A percentile compares a stretch with the other conserved stretches of the same genome.
These are phyloP conservation scores for Aschersonia sp. DNA, from an alignment of 2,329 filamentous ascomycete genomes.

Conservation along the genomic window DNA sequence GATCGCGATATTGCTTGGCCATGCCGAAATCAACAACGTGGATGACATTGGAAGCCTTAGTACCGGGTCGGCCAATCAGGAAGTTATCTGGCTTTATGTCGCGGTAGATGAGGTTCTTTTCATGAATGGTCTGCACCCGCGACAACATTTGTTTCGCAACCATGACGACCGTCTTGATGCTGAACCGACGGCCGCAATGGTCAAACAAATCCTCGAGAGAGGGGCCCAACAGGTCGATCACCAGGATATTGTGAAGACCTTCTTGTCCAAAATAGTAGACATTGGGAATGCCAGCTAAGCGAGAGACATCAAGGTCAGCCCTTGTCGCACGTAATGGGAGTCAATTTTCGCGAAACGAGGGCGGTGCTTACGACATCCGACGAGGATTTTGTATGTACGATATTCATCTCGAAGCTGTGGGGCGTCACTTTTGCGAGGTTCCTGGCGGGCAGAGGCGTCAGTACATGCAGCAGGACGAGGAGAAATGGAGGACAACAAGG, in stretches of 20 bases:
- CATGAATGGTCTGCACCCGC: slow-evolving; percentile 98
- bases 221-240: slow-evolving; percentile 88
- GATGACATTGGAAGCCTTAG: slow-evolving; percentile 93
- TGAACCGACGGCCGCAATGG: slow-evolving; percentile 99
- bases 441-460: slow-evolving; percentile 32
- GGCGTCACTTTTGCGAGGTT: slow-evolving; percentile 97
- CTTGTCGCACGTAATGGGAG: neutral
- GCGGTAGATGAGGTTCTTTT: slow-evolving; percentile 98
- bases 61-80: slow-evolving; percentile 88
- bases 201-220: slow-evolving; percentile 98
- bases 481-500: neutral
- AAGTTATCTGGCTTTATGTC: slow-evolving; percentile 99
- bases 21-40: slow-evolving; percentile 99
- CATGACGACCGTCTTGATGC: slow-evolving; percentile 94
- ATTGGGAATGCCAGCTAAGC: slow-evolving; percentile 72
- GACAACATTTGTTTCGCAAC: slow-evolving; percentile 97
- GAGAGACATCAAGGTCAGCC: neutral
- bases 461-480: slow-evolving; percentile 2
- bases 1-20: slow-evolving; percentile 98
- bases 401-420: slow-evolving; percentile 97
- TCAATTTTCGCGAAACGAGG: neutral
- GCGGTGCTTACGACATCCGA: slow-evolving; percentile 76
- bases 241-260: slow-evolving; percentile 99
- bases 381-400: slow-evolving; percentile 97
- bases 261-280: slow-evolving; percentile 99